Base-by-base conservation (phyloP, 208 protist genomes). In the Leishmania tarentolae region DNA sequence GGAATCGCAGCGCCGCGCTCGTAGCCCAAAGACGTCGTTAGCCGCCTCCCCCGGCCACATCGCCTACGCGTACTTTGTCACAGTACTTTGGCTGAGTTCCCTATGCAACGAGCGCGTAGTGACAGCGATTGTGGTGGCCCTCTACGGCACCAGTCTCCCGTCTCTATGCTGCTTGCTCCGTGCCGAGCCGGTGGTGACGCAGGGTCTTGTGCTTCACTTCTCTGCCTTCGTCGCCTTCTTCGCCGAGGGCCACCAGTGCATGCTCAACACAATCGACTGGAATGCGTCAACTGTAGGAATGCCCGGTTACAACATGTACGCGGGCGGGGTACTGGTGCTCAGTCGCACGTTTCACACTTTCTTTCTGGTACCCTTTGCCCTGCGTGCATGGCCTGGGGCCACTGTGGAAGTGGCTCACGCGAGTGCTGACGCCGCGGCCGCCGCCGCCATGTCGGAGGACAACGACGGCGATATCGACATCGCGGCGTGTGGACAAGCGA, bases 211-310 rank as follows among this genome's bases (percentile, higher is more conserved):
- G 65, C 71, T 94, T 59, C 89, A 92, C 61, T 76, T 94, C 40
- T 35, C 82, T 19, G 80, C 86, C 24, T 92, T 86, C 72, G 83
- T 87, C 15, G 86, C 75, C 40, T 97, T 95, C 78, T 97, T 92
- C 72, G 57, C 86, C 2, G 79, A 91, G 70, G 93, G 93, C 13
- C 90, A 97, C 75, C 91, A 97, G 78, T 93, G 86, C 70, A 82
- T 94, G 76, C 83, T 97, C 24, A 93, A 83, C 80, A 89, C 88
- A 1, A 91, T 97, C 66, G 93, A 97, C 82, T 93, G 91, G 79
- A 95, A 91, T 72, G 70, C 90, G n/a, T 93, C 91, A 15, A 93
- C 94, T 86, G 90, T 97, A 17, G 92, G 91, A 3, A 86, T 94
- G 71, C 75, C 84, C 0, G 74, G 72, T 66, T 92, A 92, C 70